Base-by-base conservation (phyloP, 1,284 basidiomycete genomes). In the Ustilago curta region DNA sequence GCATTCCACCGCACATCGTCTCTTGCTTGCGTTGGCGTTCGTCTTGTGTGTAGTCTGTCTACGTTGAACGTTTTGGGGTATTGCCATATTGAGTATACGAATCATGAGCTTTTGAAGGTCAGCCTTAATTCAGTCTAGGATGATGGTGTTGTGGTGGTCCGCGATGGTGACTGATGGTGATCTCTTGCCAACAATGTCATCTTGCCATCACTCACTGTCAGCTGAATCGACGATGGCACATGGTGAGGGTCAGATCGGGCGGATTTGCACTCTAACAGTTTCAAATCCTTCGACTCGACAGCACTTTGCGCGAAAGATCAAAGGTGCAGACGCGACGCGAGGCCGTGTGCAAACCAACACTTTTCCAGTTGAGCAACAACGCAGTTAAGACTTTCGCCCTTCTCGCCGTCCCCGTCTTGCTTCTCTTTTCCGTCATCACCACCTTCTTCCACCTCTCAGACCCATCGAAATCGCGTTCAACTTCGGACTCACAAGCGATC, bases 261-360 rank as follows among this genome's bases (percentile, higher is more conserved):
- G 14, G 35, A 37, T 37, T 12, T 2, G 8, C 12, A 37, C 44
- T 49, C 47, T 27, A 29, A 40, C 37, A 42, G 11, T 40, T n/a
- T 29, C 21, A 54, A 29, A 29, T 48, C 52, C 27, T 42, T 25
- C 45, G 47, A 51, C 47, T 23, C 25, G 39, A 39, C 14, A 14
- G 54, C 48, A 57, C 47, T 64, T 64, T 58, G 61, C 61, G 61
- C 61, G 61, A 64, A 32, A 42, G 12, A 4, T 16, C 14, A 21
- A 21, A 18, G 2, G 29, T 11, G 21, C n/a, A 27, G 54, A 65
- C 68, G 61, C 68, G 68, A 64, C 68, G 68, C 68, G 68, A 63
- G 51, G 35, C 42, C 45, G 44, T 18, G 12, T 14, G 11, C 25
- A 59, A 56, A 59, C 37, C 66, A 69, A 69, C 66, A 62, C 55